Percentiles rank a stretch among this genome's conserved stretches.
Conservation (phyloP, 805 yeast genomes). For the Wickerhamomyces sydowiorum region DNA sequence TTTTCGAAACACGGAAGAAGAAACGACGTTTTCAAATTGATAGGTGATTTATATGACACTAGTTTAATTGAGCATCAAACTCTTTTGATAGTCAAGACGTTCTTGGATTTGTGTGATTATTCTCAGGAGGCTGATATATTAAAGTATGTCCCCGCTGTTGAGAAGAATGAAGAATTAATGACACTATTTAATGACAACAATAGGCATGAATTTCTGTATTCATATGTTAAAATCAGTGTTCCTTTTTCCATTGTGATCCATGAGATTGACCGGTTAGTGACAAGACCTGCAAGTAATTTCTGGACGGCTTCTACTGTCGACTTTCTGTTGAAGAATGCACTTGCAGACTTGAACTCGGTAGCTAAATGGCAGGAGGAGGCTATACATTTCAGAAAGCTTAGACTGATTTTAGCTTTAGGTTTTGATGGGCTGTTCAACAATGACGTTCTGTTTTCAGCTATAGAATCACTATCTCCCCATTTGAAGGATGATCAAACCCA, state of each 20-base stretch:
- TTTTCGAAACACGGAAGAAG: slow-evolving; percentile 35
- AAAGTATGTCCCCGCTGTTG: slow-evolving; percentile 9
- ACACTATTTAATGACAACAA: slow-evolving; percentile 1
- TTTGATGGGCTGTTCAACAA: slow-evolving; percentile 8
- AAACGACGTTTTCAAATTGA: slow-evolving; percentile 24
- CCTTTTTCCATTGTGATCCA: slow-evolving; percentile 11
- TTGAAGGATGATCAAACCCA: slow-evolving; percentile 14
- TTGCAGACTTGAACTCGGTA: too few species aligned
- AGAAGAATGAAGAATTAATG: neutral
- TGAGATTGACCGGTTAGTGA: slow-evolving; percentile 6
- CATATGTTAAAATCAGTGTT: slow-evolving; percentile 4
- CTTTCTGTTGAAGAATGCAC: slow-evolving; percentile 24
- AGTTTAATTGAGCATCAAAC: slow-evolving; percentile 17
- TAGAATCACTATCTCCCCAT: slow-evolving; percentile 6
- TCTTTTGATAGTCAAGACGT: slow-evolving; percentile 28
- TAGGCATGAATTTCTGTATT: slow-evolving; percentile 2
- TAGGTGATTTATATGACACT: slow-evolving; percentile 12
- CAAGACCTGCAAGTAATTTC: slow-evolving; percentile 11
- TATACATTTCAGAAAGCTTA: slow-evolving; percentile 30
- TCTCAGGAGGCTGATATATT: slow-evolving; percentile 22
- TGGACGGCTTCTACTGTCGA: slow-evolving; percentile 32
- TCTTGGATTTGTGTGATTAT: slow-evolving; percentile 36
- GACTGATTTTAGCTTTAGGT: slow-evolving; percentile 28
- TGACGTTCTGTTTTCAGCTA: slow-evolving; percentile 18
- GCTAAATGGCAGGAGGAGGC: slow-evolving; percentile 22